phyloP scores from a whole-genome alignment of 2,329 filamentous ascomycete genomes.

The Ceratocystis eucalypticola region DNA sequence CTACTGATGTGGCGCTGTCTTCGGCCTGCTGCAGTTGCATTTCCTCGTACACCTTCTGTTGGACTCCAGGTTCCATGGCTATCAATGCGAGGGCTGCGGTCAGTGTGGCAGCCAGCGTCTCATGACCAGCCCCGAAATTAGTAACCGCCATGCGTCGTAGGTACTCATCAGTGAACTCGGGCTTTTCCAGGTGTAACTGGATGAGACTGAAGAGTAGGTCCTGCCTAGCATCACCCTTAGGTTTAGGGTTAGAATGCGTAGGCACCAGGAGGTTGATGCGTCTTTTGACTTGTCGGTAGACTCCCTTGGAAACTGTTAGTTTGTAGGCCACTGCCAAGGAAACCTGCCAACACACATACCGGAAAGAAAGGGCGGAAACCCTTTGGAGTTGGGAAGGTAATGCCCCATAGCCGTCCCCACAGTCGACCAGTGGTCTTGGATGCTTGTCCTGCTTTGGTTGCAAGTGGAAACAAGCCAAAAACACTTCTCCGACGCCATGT shows the following conservation, averaged over 20 bases:
- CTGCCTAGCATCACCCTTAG: slow-evolving; percentile 24
- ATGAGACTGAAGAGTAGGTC: slow-evolving; percentile 38
- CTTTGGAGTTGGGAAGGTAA: slow-evolving; percentile 33
- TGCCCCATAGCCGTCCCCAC: slow-evolving; percentile 33
- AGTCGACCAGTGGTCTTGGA: slow-evolving; percentile 28
- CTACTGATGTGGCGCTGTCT: not conserved
- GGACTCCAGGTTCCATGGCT: slow-evolving; percentile 28
- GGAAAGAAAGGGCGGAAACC: slow-evolving; percentile 37
- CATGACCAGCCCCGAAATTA: slow-evolving; percentile 43
- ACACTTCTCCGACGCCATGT: slow-evolving; percentile 41
- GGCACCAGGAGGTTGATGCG: slow-evolving; percentile 10
- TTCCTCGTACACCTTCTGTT: slow-evolving; percentile 25
- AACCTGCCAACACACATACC: slow-evolving; percentile 25
- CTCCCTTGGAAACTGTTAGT: slow-evolving; percentile 14
- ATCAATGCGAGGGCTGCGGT: slow-evolving; percentile 38
- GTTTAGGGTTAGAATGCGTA: slow-evolving; percentile 22
- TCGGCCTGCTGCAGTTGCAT: slow-evolving; percentile 17
- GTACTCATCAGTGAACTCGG: slow-evolving; percentile 35
- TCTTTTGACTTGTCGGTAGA: slow-evolving; percentile 19
- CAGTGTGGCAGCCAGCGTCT: slow-evolving; percentile 40
- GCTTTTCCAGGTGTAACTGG: slow-evolving; percentile 32
- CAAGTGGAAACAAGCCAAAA: slow-evolving; percentile 38
- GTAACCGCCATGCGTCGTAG: slow-evolving; percentile 40
- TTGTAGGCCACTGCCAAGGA: no score
- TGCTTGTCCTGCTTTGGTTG: slow-evolving; percentile 27